phyloP scores from a whole-genome alignment of 1,284 basidiomycete genomes.

The Anthracocystis panici-leucophaei region DNA sequence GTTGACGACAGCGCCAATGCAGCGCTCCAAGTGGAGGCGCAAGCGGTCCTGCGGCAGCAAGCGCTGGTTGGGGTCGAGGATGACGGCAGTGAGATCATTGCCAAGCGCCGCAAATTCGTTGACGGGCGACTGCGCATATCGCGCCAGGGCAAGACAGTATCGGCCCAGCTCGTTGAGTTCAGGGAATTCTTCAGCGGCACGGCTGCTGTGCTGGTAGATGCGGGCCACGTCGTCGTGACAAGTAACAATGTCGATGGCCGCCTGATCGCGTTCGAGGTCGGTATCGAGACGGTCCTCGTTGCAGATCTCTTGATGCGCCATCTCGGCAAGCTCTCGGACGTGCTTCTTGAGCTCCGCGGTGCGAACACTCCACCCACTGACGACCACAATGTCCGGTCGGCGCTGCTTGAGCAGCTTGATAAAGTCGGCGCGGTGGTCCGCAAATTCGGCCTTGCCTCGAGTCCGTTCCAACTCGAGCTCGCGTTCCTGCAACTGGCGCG shows the following conservation, averaged over 20 bases:
- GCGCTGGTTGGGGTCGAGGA: conserved; percentile 79
- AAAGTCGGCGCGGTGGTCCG: conserved; percentile 74
- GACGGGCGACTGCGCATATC: conserved; percentile 92
- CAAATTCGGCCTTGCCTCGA: conserved; percentile 75
- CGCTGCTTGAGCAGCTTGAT: conserved; percentile 82
- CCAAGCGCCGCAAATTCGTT: conserved; percentile 68
- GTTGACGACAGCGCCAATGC: conserved; percentile 89
- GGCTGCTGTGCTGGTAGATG: conserved; percentile 89
- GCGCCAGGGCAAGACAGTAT: conserved; percentile 93
- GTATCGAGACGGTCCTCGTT: conserved; percentile 48
- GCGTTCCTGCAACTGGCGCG: conserved; percentile 72
- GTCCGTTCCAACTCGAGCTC: conserved; percentile 47
- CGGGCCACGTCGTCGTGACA: conserved; percentile 92
- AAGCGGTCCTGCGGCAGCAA: conserved; percentile 86
- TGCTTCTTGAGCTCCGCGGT: conserved; percentile 78
- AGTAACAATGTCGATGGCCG: conserved; percentile 76
- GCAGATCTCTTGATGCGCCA: conserved; percentile 70
- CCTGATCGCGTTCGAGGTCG: conserved; percentile 44
- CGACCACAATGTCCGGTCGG: conserved; percentile 86
- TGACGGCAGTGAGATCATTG: conserved; percentile 62
- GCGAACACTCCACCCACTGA: conserved; percentile 80
- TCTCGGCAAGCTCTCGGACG: conserved; percentile 76
- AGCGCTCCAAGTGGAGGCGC: conserved; percentile 83
- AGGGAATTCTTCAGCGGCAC: conserved; percentile 87
- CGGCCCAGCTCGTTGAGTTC: conserved; percentile 83